Evolutionary conservation across 345 rosid genomes (phyloP).

Genomic region (Melastoma malabathricum): DNA sequence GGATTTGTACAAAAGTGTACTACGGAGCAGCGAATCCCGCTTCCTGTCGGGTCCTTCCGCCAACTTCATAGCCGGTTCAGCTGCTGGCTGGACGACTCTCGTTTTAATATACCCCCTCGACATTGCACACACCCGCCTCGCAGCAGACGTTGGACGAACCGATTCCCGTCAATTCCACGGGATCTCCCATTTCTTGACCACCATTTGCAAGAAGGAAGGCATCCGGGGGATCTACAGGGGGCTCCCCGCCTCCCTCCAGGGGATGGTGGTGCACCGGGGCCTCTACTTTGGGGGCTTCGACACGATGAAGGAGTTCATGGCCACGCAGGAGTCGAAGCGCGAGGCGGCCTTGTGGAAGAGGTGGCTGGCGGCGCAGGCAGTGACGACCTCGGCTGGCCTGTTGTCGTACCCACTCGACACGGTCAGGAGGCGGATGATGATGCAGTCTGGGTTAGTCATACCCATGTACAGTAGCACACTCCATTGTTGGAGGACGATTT

Average conservation of each 20-base stretch:
- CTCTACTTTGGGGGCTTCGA: conserved; percentile 92
- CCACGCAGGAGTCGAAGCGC: conserved; percentile 30
- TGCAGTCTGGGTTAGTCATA: conserved; percentile 79
- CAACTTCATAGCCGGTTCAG: conserved; percentile 83
- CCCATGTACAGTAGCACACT: conserved; percentile 56
- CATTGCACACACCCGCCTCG: conserved; percentile 84
- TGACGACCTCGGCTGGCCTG: conserved; percentile 76
- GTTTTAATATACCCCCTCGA: conserved; percentile 83
- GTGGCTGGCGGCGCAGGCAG: conserved; percentile 79
- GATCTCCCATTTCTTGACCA: conserved; percentile 65
- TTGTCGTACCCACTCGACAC: conserved; percentile 84
- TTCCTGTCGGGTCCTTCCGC: conserved; percentile 57
- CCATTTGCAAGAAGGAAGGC: conserved; percentile 64
- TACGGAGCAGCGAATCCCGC: conserved; percentile 39
- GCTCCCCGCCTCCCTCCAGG: conserved; percentile 83
- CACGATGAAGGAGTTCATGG: conserved; percentile 65
- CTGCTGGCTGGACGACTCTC: conserved; percentile 78
- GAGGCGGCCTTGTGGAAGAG: conserved; percentile 77
- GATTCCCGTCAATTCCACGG: conserved; percentile 83
- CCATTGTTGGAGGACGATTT: conserved; percentile 81
- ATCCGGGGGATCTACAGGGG: conserved; percentile 77
- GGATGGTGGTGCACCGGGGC: conserved; percentile 78
- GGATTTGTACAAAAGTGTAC: conserved; percentile 70
- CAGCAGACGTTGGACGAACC: conserved; percentile 71
- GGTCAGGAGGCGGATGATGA: conserved; percentile 90